Percentiles rank a stretch among this genome's conserved stretches.
Evolutionary conservation across 1,284 basidiomycete species (phyloP).

Genomic region (Dichomitus squalens): DNA sequence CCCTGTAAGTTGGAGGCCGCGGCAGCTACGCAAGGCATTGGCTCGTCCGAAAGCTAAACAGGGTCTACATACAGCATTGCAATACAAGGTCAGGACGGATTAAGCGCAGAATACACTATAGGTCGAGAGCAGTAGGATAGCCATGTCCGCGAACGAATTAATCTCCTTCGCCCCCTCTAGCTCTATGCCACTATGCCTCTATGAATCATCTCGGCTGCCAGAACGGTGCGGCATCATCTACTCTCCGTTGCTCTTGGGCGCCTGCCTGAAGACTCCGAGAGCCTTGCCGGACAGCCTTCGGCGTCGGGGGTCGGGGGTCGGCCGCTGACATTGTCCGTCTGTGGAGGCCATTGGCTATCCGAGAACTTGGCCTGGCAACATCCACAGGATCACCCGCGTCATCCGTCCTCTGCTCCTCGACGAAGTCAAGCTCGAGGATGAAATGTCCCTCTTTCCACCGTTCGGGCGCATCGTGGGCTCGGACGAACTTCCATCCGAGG

Average conservation of each 20-base stretch:
- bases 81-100: no score
- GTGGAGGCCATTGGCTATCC: background rate
- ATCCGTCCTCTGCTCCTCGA: constrained; percentile 15
- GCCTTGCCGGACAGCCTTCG: constrained; percentile 13
- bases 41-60: no score
- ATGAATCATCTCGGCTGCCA: constrained; percentile 21
- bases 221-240: constrained; percentile 17
- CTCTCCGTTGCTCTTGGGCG: constrained; percentile 5
- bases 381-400: background rate
- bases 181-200: background rate
- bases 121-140: constrained; percentile 17
- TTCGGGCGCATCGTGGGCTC: constrained; percentile 57
- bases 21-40: no score
- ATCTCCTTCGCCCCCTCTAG: background rate
- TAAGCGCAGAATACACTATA: constrained; percentile 21
- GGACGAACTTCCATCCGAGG: constrained; percentile 65
- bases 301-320: constrained; percentile 3
- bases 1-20: background rate
- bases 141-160: constrained; percentile 9
- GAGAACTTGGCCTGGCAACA: background rate
- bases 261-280: constrained; percentile 9
- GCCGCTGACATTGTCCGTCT: constrained; percentile 14
- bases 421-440: constrained; percentile 56
- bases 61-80: no score
- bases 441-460: constrained; percentile 63